These are phyloP conservation scores for Penicillium riverlandense DNA, from an alignment of 495 filamentous ascomycete genomes.

Conservation along the genomic window DNA sequence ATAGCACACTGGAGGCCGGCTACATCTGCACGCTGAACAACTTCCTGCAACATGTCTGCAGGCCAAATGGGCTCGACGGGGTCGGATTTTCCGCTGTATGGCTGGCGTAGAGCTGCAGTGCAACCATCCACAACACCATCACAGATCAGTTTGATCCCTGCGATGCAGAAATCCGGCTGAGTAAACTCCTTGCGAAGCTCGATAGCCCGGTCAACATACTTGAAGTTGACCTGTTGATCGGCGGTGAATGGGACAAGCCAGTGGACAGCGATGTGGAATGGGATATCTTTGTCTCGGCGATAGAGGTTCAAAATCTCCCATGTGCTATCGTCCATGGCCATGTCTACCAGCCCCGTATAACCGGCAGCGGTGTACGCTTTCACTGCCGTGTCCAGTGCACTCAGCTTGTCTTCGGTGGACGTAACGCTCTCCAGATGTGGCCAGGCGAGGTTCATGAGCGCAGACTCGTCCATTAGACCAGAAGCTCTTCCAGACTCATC, in stretches of 20 bases:
- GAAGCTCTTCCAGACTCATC: conserved; percentile 43
- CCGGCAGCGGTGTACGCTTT: conserved; percentile 45
- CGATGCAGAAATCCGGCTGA: conserved; percentile 47
- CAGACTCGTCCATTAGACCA: conserved; percentile 53
- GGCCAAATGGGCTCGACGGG: conserved; percentile 51
- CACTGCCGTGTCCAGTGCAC: conserved; percentile 43
- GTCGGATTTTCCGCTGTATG: conserved; percentile 41
- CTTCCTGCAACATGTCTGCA: conserved; percentile 39
- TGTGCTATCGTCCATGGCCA: conserved; percentile 60
- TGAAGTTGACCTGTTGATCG: conserved; percentile 16
- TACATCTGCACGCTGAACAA: conserved; percentile 45
- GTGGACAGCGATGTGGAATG: conserved; percentile 55
- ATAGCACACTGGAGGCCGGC: conserved; percentile 56
- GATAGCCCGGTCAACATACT: conserved; percentile 49
- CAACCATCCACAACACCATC: conserved; percentile 63
- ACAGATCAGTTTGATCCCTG: conserved; percentile 63
- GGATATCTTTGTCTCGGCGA: conserved; percentile 31
- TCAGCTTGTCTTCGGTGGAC: conserved; percentile 44
- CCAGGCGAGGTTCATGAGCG: conserved; percentile 49
- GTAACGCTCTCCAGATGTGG: conserved; percentile 47
- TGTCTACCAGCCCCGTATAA: conserved; percentile 59
- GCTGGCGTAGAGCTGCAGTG: conserved; percentile 54
- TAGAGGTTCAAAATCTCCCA: conserved; percentile 50
- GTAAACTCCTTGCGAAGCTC: conserved; percentile 44
- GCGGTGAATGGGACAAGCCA: conserved; percentile 44